Conservation (phyloP, 345 rosid species). For the Toxicodendron radicans region DNA sequence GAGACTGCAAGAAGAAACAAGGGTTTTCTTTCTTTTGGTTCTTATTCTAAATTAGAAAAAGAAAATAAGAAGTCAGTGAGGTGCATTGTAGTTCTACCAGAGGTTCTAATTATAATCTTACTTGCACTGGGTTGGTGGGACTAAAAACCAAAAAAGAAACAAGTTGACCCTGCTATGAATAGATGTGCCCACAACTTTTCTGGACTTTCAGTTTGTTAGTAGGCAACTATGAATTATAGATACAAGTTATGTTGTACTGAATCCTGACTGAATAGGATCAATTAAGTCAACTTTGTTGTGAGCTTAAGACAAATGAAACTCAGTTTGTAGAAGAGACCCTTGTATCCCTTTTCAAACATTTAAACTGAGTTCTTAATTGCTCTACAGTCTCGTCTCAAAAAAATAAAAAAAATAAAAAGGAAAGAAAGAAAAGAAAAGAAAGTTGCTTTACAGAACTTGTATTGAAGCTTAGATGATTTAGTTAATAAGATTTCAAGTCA, state of each 20-base stretch:
- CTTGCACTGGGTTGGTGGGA: not conserved
- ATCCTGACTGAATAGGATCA: not conserved
- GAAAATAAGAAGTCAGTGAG: not conserved
- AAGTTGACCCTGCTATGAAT: not conserved
- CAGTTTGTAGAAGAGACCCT: not conserved
- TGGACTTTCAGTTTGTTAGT: not conserved
- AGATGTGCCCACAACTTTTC: not conserved
- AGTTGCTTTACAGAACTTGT: not conserved
- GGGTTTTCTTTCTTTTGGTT: not conserved
- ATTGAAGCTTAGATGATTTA: too few species aligned
- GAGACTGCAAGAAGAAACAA: not conserved
- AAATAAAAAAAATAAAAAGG: too few species aligned
- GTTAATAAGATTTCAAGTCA: too few species aligned
- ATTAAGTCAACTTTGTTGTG: not conserved
- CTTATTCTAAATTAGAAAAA: not conserved
- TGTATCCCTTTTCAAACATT: not conserved
- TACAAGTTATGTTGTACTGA: too few species aligned
- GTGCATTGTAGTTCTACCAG: not conserved
- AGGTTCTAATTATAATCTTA: not conserved
- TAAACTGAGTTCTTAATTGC: not conserved
- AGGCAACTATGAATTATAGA: not conserved
- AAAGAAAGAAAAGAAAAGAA: too few species aligned
- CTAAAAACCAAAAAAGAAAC: not conserved
- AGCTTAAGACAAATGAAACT: not conserved
- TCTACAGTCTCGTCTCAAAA: not conserved